Evolutionary conservation across 139 green algal species (phyloP).

Genomic region (Haematococcus lacustris): DNA sequence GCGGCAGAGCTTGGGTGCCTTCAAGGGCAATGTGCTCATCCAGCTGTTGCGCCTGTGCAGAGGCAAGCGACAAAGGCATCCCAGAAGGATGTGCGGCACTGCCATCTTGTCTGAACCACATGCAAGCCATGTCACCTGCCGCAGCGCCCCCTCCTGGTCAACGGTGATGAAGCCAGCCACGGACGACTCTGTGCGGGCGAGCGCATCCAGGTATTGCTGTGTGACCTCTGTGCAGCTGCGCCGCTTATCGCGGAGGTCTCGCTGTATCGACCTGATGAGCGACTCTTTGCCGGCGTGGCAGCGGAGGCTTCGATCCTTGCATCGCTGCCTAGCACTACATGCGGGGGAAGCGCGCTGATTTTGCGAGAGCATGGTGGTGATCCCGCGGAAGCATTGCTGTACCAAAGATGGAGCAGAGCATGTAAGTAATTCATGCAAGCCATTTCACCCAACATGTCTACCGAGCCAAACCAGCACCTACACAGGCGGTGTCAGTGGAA

Average conservation of each 20-base stretch:
- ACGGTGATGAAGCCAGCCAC: slow-evolving; percentile 51
- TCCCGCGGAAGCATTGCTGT: too few relatives aligned
- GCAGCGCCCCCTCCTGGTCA: slow-evolving; percentile 31
- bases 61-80: background rate
- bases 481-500: too few relatives aligned
- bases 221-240: slow-evolving; percentile 35
- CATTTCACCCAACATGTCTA: too few relatives aligned
- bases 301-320: too few relatives aligned
- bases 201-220: slow-evolving; percentile 32
- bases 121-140: slow-evolving; percentile 32
- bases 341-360: too few relatives aligned
- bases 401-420: too few relatives aligned
- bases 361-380: too few relatives aligned
- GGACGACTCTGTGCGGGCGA: slow-evolving; percentile 19
- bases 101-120: too few relatives aligned
- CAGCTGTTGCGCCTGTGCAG: slow-evolving; percentile 34
- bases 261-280: slow-evolving; percentile 35
- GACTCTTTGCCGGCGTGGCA: too few relatives aligned
- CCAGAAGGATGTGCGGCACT: background rate
- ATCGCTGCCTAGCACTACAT: too few relatives aligned
- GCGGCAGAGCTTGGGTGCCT: slow-evolving; percentile 17
- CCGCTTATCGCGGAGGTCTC: slow-evolving; percentile 26
- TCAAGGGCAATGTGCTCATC: slow-evolving; percentile 43
- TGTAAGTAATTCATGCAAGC: too few relatives aligned
- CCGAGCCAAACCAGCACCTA: too few relatives aligned